Base-by-base conservation (phyloP, 441 rosid genomes). In the Mallotus repandus region DNA sequence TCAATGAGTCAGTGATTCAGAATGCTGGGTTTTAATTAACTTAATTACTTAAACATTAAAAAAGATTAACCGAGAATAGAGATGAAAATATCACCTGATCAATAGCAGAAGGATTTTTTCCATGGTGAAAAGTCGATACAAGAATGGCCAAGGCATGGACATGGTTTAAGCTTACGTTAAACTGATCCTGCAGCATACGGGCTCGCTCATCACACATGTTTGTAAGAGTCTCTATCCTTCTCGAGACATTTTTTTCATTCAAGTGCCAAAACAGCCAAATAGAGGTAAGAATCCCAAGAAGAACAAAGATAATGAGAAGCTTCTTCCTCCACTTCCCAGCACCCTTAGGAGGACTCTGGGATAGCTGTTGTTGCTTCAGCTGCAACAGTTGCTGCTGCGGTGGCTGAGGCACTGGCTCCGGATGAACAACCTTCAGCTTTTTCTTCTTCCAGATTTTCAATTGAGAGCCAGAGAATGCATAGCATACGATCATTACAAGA, bases 171-270 rank as follows among this genome's bases (percentile, higher is more conserved):
- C 98, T 96, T 77, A 96, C 98, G 83, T 93, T 96, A 83, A 96
- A 96, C 89, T 96, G 98, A 82, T 96, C 99, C 85, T 96, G 99
- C 84, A 96, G 83, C 93, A 96, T 91, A 14, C 97, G 84, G 41
- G 99, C 98, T 78, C 98, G 84, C 79, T 96, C 97, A 46, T 93
- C 99, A 69, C 99, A 96, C 98, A 96, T 96, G 83, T 83, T 96
- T 49, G 88, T 82, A 58, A 96, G 89, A 50, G 92, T 91, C 79
- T 89, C 96, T 72, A 81, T 83, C 81, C 98, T 89, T 70, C 81
- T 82, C 76, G 79, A 38, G 57, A 72, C 70, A 22, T 67, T 80
- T 73, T 85, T 76, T 35, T 48, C 60, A 79, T 77, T 77, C 48
- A 88, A 77, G 82, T 83, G 78, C 89, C 87, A 86, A 75, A 84